Percentiles rank a stretch among this genome's conserved stretches.
These are phyloP conservation scores for Alternaria triticina DNA, from an alignment of 2,329 filamentous ascomycete species.

Conservation along the genomic window DNA sequence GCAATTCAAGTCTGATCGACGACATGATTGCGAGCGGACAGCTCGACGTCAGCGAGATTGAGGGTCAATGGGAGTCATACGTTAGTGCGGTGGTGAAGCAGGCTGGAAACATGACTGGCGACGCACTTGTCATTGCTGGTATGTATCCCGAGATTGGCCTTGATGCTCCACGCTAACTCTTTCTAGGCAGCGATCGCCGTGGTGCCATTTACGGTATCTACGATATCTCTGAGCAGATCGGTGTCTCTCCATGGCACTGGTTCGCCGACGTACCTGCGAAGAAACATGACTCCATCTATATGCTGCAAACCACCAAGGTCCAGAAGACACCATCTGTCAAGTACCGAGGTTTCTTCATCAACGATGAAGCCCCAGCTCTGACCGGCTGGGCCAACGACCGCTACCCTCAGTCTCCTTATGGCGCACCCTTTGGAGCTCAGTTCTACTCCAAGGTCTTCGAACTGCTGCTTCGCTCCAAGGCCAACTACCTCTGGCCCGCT, in stretches of 20 bases:
- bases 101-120: constrained; percentile 62
- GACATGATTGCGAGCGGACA: constrained; percentile 61
- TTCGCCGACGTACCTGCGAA: constrained; percentile 68
- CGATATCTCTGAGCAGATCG: constrained; percentile 75
- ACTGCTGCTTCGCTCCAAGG: constrained; percentile 70
- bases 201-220: constrained; percentile 75
- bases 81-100: constrained; percentile 63
- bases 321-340: constrained; percentile 68
- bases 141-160: constrained; percentile 1
- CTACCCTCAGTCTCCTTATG: constrained; percentile 55
- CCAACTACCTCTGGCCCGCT: constrained; percentile 79
- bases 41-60: constrained; percentile 63
- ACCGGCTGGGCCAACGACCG: constrained; percentile 70
- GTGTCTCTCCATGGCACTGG: constrained; percentile 74
- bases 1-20: constrained; percentile 68
- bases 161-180: constrained; percentile 9
- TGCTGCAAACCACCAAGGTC: constrained; percentile 60
- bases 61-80: constrained; percentile 74
- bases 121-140: constrained; percentile 70
- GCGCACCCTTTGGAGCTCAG: constrained; percentile 58
- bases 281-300: constrained; percentile 61
- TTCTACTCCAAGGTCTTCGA: constrained; percentile 76
- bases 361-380: constrained; percentile 71
- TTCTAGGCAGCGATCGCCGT: constrained; percentile 63
- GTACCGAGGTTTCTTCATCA: constrained; percentile 74